Conservation (phyloP, 176 grass and related monocot species). For the Bonia amplexicaulis region DNA sequence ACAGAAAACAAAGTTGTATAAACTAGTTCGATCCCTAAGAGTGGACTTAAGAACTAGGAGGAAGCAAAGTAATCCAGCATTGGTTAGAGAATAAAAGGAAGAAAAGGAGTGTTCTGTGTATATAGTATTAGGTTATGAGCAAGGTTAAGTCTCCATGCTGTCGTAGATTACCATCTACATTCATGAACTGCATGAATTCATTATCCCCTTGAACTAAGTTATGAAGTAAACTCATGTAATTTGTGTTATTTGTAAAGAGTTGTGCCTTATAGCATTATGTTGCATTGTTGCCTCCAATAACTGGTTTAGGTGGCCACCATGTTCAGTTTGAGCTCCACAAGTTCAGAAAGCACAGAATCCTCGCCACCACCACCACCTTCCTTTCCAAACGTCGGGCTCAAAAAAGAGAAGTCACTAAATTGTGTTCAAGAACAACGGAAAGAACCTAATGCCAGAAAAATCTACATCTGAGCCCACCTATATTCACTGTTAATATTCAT, state of each 20-base stretch:
- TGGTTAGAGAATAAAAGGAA: conserved; percentile 47
- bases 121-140: conserved; percentile 35
- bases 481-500: conserved; percentile 15
- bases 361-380: neutral
- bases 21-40: conserved; percentile 21
- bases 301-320: neutral
- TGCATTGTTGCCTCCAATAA: neutral
- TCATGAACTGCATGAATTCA: conserved; percentile 11
- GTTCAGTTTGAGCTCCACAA: neutral
- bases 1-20: conserved; percentile 25
- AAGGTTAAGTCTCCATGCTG: neutral
- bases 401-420: conserved; percentile 20
- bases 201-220: conserved; percentile 5
- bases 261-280: neutral
- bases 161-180: conserved; percentile 31
- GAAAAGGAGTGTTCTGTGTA: conserved; percentile 2
- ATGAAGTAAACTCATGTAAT: conserved; percentile 16
- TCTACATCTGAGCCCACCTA: conserved; percentile 23
- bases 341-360: neutral
- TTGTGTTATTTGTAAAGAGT: conserved; percentile 3
- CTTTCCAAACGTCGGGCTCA: neutral
- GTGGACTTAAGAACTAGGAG: conserved; percentile 9
- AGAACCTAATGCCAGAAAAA: conserved; percentile 37
- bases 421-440: conserved; percentile 26
- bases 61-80: conserved; percentile 25